phyloP scores from a whole-genome alignment of 225 moss, liverwort and hornwort genomes.

The Neckera pumila region DNA sequence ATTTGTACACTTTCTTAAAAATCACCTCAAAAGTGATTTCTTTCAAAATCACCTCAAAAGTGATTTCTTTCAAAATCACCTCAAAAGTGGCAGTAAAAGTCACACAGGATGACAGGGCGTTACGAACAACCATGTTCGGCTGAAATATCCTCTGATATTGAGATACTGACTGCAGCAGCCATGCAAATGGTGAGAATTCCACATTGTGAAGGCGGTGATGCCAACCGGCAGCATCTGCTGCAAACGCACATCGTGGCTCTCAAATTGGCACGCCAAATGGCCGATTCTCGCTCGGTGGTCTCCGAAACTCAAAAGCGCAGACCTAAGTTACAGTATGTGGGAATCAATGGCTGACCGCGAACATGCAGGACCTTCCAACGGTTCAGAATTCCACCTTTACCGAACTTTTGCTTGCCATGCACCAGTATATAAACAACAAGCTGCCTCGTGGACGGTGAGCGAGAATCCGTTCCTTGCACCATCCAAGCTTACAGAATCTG shows the following conservation, averaged over 20 bases:
- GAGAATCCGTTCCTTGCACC: too few relatives aligned
- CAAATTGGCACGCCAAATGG: background rate
- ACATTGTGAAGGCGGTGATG: too few relatives aligned
- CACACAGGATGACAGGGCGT: background rate
- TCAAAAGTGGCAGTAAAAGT: too few relatives aligned
- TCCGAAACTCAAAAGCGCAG: background rate
- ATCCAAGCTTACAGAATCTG: background rate
- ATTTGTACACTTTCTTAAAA: too few relatives aligned
- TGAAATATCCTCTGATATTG: background rate
- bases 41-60: too few relatives aligned
- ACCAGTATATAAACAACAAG: background rate
- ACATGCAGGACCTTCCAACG: background rate
- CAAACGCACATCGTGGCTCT: background rate
- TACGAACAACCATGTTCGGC: background rate
- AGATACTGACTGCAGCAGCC: background rate
- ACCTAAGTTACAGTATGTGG: background rate
- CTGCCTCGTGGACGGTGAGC: background rate
- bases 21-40: too few relatives aligned
- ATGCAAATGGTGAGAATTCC: background rate
- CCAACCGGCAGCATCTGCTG: background rate
- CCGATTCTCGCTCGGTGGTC: too few relatives aligned
- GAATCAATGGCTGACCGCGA: background rate
- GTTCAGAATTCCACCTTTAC: background rate
- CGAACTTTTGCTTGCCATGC: background rate
- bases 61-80: too few relatives aligned